A percentile compares a stretch with the other conserved stretches of the same genome.
Conservation (phyloP, 139 green algal species). For the Mychonastes homosphaera region DNA sequence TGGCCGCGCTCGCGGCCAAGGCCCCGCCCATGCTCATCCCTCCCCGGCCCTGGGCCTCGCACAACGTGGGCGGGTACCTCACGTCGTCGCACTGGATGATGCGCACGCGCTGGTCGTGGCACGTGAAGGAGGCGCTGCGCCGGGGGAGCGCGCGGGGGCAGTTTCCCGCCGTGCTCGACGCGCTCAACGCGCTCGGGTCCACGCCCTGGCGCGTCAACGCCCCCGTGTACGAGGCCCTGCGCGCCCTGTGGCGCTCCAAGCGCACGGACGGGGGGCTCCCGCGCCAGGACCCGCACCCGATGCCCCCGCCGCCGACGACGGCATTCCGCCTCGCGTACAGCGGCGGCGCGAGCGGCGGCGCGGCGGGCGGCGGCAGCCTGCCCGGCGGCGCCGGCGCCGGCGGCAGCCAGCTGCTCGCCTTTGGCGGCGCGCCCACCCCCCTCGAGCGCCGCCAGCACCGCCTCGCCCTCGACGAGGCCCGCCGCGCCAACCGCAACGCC, state of each 20-base stretch:
- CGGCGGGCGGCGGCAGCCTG: background rate
- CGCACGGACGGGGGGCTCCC: slow-evolving; percentile 4
- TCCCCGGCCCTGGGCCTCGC: slow-evolving; percentile 51
- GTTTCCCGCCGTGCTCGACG: slow-evolving; percentile 51
- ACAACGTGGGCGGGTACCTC: slow-evolving; percentile 53
- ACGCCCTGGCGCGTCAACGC: slow-evolving; percentile 60
- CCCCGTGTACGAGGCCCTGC: slow-evolving; percentile 37
- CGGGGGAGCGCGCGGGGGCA: slow-evolving; percentile 15
- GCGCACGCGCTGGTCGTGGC: slow-evolving; percentile 28
- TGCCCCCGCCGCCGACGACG: background rate
- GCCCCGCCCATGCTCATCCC: slow-evolving; percentile 65
- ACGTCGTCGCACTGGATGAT: slow-evolving; percentile 34
- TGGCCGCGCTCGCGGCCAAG: slow-evolving; percentile 2
- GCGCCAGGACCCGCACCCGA: slow-evolving; percentile 15
- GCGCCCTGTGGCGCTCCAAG: slow-evolving; percentile 11
- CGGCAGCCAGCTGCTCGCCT: slow-evolving; percentile 21
- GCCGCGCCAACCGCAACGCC: slow-evolving; percentile 9
- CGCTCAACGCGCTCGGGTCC: slow-evolving; percentile 65
- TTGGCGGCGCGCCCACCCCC: slow-evolving; percentile 6
- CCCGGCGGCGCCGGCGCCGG: background rate
- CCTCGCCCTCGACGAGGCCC: slow-evolving; percentile 13
- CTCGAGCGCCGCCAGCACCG: slow-evolving; percentile 13
- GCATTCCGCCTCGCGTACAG: background rate
- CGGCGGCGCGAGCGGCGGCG: slow-evolving; percentile 2
- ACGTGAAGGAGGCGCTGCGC: slow-evolving; percentile 5